Percentiles rank a stretch among this genome's conserved stretches.
These are phyloP conservation scores for Geotrichum histeridarum DNA, from an alignment of 1,139 yeast genomes.

Conservation along the genomic window DNA sequence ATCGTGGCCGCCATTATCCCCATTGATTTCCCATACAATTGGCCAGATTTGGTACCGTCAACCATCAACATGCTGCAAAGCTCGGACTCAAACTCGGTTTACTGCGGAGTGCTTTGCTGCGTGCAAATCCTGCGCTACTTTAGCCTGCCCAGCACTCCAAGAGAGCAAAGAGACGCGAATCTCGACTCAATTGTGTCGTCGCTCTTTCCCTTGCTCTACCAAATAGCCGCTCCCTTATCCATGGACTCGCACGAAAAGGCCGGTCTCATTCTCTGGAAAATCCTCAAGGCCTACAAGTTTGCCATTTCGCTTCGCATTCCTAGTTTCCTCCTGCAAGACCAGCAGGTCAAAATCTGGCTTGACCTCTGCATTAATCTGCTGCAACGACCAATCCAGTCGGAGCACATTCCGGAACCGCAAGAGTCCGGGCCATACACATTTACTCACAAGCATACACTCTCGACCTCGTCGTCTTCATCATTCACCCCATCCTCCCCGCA, in stretches of 20 bases:
- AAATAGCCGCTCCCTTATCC: conserved; percentile 12
- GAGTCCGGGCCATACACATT: background rate
- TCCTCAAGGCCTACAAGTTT: conserved; percentile 17
- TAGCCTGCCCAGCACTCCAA: background rate
- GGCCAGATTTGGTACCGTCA: conserved; percentile 18
- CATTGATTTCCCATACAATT: conserved; percentile 6
- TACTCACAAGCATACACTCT: conserved; percentile 7
- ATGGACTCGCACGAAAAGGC: conserved; percentile 14
- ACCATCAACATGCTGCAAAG: conserved; percentile 16
- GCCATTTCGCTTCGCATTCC: conserved; percentile 13
- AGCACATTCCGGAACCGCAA: background rate
- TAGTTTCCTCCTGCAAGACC: conserved; percentile 11
- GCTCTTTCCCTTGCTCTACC: conserved; percentile 15
- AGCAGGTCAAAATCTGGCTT: conserved; percentile 18
- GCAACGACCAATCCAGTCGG: conserved; percentile 6
- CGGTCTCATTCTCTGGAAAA: conserved; percentile 19
- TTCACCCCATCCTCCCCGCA: background rate
- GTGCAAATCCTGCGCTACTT: conserved; percentile 9
- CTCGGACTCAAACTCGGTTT: conserved; percentile 8
- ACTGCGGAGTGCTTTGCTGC: conserved; percentile 17
- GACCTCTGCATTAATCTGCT: conserved; percentile 11
- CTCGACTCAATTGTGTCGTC: conserved; percentile 3
- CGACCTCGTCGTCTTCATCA: conserved; percentile 4
- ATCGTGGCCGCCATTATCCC: conserved; percentile 11
- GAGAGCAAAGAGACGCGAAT: background rate